Evolutionary conservation across 202 grass and related monocot genomes (phyloP).

Genomic region (Sporobolus alterniflorus): DNA sequence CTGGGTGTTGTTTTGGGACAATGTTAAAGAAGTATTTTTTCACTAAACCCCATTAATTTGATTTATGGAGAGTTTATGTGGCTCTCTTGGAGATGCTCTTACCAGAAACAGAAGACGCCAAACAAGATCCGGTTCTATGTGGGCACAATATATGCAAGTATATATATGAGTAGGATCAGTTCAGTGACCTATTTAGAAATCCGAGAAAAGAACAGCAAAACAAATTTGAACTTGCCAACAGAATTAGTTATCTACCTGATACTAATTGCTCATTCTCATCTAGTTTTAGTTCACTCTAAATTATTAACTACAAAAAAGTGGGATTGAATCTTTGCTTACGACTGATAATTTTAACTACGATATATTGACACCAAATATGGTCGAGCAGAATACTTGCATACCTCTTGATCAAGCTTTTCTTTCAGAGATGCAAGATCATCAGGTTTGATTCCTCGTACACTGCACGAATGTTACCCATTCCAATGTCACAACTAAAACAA

Average conservation of each 20-base stretch:
- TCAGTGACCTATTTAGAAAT: slow-evolving; percentile 7
- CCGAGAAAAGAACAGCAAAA: not conserved
- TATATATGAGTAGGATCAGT: not conserved
- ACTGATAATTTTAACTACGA: not conserved
- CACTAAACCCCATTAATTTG: too few species aligned
- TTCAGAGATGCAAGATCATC: slow-evolving; percentile 79
- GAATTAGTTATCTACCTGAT: not conserved
- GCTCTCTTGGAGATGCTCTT: too few species aligned
- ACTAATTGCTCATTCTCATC: not conserved
- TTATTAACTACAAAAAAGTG: slow-evolving; percentile 15
- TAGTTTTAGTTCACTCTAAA: slow-evolving; percentile 10
- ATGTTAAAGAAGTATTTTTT: too few species aligned
- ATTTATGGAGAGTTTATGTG: too few species aligned
- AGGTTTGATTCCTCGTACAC: slow-evolving; percentile 83
- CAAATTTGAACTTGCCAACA: not conserved
- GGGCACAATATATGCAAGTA: slow-evolving; percentile 18
- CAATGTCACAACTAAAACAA: slow-evolving; percentile 26
- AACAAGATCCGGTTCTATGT: not conserved
- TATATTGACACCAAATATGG: not conserved
- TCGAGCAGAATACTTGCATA: slow-evolving; percentile 32
- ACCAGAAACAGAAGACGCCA: not conserved
- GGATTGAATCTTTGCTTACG: not conserved
- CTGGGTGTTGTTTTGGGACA: too few species aligned
- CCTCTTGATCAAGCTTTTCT: slow-evolving; percentile 92
- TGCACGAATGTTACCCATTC: slow-evolving; percentile 44